Base-by-base conservation (phyloP, 164 flowering plant genomes). In the Buxus sempervirens region DNA sequence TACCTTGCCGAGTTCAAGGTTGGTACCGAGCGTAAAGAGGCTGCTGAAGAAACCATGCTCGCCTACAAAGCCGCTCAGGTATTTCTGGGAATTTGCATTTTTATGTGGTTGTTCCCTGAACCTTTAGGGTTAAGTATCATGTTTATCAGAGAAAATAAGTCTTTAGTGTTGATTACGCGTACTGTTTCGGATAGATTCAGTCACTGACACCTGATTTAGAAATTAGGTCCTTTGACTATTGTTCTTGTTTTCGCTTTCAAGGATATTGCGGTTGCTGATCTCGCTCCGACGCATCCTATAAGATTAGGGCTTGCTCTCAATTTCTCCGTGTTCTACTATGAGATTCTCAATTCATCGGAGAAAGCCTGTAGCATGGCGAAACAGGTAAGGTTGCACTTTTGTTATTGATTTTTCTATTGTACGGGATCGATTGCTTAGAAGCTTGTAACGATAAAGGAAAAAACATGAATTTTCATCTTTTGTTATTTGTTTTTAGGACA, bases 31-130 rank as follows among this genome's bases (percentile, higher is more conserved):
- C 58, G 80, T 65, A 73, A 76, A 26, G 64, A 76, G 26, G 79
- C 80, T 26, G 82, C 80, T n/a, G 80, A 79, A 60, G 77, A 76
- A 8, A 76, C 82, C 13, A 79, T 79, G 82, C n/a, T 68, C 21
- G 67, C 82, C 28, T 79, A 79, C 58, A 79, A 79, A 72, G 64
- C 82, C 22, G 82, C 82, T 60, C 82, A 79, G 80, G 82, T 79
- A 57, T 56, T 21, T 66, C 23, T 57, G 22, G 60, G 60, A 26
- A n/a, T 57, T 57, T 57, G 23, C 26, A 19, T 0, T 22, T 21
- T 1, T 57, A n/a, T 21, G 21, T 57, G 0, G 58, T 54, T 54
- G 14, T 22, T 21, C 10, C 45, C 60, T 15, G 21, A 54, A 25
- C 61, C 24, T 38, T 27, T 56, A 19, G 55, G 38, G n/a, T 24